Base-by-base conservation (phyloP, 108 stramenopile genomes). In the Aurantiochytrium sp. region DNA sequence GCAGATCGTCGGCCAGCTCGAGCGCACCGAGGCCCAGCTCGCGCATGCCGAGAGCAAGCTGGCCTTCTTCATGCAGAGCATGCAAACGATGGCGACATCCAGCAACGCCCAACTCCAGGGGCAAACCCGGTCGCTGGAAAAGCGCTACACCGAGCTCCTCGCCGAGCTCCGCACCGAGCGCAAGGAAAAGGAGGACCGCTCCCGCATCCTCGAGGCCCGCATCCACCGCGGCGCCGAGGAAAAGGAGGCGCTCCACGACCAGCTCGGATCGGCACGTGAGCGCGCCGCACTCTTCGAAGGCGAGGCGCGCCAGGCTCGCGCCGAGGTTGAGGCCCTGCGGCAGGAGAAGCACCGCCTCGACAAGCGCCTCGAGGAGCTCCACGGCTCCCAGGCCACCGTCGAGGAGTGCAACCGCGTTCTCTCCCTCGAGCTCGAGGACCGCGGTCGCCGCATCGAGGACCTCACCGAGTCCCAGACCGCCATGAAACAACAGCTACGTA, bases 401-500 rank as follows among this genome's bases (percentile, higher is more conserved):
- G 45, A 81, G 39, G 73, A 81, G 45, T 27, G 30, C 73, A 81
- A 81, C 45, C 39, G 73, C n/a, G 73, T 81, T 6, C 73, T 81
- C 30, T 81, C 73, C 6, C 45, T 81, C 24, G 73, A 81, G 24
- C 45, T 81, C n/a, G 73, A 81, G 45, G 73, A 81, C 39, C 39
- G 73, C n/a, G 73, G 45, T 12, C 39, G 30, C 24, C 73, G 45
- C 42, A 42, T 81, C 45, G 27, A 81, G 39, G 73, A 48, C 12
- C 73, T 81, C 30, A 48, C 39, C 24, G 39, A 41, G 10, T 41
- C 73, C 15, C 42, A 81, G 32, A 30, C 12, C 39, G 39, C 73
- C n/a, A n/a, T 81, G 39, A 81, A 48, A 48, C 73, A 81, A 15
- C 73, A 81, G 73, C n/a, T 81, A 24, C 42, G 45, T n/a, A 81